Conservation (phyloP, 257 asterid genomes). For the Ilex asprella region DNA sequence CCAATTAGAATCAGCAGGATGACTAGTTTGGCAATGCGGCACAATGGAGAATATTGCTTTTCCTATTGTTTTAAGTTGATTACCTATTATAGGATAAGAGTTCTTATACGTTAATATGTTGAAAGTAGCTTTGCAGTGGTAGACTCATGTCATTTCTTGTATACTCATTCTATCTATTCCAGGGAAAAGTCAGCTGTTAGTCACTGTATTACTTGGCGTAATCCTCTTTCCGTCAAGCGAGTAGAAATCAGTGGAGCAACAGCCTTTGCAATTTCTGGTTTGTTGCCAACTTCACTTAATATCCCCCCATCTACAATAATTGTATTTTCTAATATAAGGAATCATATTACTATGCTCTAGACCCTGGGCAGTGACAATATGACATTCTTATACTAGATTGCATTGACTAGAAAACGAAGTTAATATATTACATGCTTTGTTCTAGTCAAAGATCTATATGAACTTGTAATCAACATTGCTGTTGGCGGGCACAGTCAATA, state of each 20-base stretch:
- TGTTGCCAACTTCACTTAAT: conserved; percentile 20
- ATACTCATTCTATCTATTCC: conserved; percentile 4
- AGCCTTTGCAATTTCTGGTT: conserved; percentile 83
- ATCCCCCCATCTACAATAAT: neutral
- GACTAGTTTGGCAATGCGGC: neutral
- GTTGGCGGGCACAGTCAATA: no score
- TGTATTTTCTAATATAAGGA: no score
- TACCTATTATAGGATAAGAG: neutral
- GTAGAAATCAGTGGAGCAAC: conserved; percentile 68
- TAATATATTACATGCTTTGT: no score
- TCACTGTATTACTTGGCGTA: conserved; percentile 66
- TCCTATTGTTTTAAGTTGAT: neutral
- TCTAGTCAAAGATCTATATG: no score
- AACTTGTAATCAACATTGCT: no score
- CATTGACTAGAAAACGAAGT: no score
- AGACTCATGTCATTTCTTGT: neutral
- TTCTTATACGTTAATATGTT: neutral
- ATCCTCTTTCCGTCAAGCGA: conserved; percentile 51
- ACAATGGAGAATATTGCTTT: neutral
- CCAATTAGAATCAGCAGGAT: neutral
- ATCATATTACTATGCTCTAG: no score
- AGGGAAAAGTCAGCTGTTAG: conserved; percentile 95
- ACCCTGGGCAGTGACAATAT: neutral
- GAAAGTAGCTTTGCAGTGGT: neutral
- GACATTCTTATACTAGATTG: neutral